Conservation (phyloP, 768 basidiomycete genomes). For the Suillus subluteus region DNA sequence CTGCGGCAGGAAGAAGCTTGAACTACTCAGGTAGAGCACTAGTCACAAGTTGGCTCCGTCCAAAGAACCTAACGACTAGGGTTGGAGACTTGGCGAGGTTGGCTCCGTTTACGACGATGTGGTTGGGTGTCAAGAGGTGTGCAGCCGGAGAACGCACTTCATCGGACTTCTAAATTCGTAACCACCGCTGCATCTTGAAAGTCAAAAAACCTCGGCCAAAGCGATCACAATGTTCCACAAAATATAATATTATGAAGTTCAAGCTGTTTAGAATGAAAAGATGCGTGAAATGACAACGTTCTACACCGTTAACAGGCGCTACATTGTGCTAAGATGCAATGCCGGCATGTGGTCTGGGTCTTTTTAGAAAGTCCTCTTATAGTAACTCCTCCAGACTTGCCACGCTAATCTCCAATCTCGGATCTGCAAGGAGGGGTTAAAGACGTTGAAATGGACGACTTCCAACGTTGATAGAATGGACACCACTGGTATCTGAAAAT, state of each 20-base stretch:
- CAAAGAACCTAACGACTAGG: background rate
- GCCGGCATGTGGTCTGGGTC: constrained; percentile 32
- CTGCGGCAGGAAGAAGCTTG: constrained; percentile 13
- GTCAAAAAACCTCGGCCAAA: background rate
- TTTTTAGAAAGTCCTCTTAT: constrained; percentile 41
- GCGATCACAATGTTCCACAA: background rate
- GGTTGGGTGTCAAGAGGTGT: constrained; percentile 38
- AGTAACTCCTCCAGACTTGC: constrained; percentile 63
- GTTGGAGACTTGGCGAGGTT: background rate
- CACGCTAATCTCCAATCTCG: constrained; percentile 81
- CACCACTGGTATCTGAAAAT: constrained; percentile 63
- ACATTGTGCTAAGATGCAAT: constrained; percentile 19
- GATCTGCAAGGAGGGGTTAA: constrained; percentile 61
- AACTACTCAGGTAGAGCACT: background rate
- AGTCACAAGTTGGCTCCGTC: constrained; percentile 4
- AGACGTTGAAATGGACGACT: constrained; percentile 71
- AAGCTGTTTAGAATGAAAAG: constrained; percentile 1
- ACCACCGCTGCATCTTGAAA: constrained; percentile 18
- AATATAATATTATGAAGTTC: constrained; percentile 6
- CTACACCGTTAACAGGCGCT: constrained; percentile 11
- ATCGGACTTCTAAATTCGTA: constrained; percentile 42
- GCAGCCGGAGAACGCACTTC: constrained; percentile 32
- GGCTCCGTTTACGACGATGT: constrained; percentile 38
- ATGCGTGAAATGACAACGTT: constrained; percentile 6
- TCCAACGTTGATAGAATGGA: constrained; percentile 70